Conservation (phyloP, 2,329 filamentous ascomycete species). For the Cordyceps sp. region DNA sequence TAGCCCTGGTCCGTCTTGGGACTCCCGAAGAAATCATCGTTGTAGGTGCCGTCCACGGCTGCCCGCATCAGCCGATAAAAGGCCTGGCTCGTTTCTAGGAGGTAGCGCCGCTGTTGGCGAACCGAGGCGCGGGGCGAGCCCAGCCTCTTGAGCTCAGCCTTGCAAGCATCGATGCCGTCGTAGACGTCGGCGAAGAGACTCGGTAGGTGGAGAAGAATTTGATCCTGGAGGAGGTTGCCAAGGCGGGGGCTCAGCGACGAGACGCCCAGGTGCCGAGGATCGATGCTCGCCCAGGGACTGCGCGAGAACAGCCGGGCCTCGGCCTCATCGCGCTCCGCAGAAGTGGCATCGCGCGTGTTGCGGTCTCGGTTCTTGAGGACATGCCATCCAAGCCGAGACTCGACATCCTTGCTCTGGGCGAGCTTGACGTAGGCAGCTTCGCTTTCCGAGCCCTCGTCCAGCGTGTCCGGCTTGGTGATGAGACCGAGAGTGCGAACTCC, state of each 20-base stretch:
- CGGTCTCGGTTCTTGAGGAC: constrained; percentile 27
- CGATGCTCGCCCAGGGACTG: constrained; percentile 20
- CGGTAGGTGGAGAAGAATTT: constrained; percentile 29
- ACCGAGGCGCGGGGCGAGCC: constrained; percentile 28
- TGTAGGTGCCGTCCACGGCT: constrained; percentile 34
- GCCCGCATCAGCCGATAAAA: constrained; percentile 27
- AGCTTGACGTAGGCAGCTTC: constrained; percentile 23
- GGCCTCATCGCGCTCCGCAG: constrained; percentile 17
- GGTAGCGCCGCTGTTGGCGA: constrained; percentile 28
- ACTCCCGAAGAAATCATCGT: constrained; percentile 30
- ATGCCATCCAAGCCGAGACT: constrained; percentile 35
- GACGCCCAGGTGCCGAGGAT: constrained; percentile 26
- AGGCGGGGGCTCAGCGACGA: constrained; percentile 27
- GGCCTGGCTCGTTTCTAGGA: constrained; percentile 25
- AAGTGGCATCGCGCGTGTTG: constrained; percentile 11
- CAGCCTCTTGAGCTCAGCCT: constrained; percentile 23
- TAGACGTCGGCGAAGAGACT: constrained; percentile 26
- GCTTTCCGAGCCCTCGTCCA: constrained; percentile 15
- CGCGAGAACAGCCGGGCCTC: constrained; percentile 27
- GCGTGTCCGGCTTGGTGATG: constrained; percentile 37
- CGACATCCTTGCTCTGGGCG: constrained; percentile 26
- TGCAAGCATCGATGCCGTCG: constrained; percentile 14
- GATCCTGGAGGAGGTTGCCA: constrained; percentile 29
- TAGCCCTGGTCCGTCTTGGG: constrained; percentile 15
- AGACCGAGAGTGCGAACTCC: constrained; percentile 32